These are phyloP conservation scores for Escallonia rubra DNA, from an alignment of 129 eudicot species.

Conservation along the genomic window DNA sequence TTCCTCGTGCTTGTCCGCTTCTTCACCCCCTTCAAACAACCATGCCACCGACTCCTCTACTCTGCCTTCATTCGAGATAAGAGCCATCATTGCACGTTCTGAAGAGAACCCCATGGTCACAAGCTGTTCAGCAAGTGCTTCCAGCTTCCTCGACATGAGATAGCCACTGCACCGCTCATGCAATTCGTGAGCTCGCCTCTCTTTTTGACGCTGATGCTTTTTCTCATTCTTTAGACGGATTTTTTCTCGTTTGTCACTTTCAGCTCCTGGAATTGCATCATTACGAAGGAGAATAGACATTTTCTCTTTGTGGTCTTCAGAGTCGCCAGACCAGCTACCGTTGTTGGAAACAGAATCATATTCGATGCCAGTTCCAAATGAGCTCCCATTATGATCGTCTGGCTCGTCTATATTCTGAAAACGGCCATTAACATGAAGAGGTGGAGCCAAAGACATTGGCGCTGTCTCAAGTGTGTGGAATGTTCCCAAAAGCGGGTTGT, in stretches of 20 bases:
- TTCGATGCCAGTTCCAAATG: conserved; percentile 42
- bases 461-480: conserved; percentile 63
- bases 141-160: conserved; percentile 76
- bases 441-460: conserved; percentile 36
- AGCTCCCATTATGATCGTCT: conserved; percentile 52
- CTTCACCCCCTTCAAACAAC: conserved; percentile 73
- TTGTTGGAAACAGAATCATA: conserved; percentile 63
- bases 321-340: conserved; percentile 86
- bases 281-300: conserved; percentile 32
- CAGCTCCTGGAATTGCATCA: conserved; percentile 50
- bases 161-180: conserved; percentile 76
- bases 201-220: conserved; percentile 80
- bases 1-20: conserved; percentile 36
- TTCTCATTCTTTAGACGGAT: conserved; percentile 73
- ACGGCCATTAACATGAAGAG: conserved; percentile 50
- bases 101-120: conserved; percentile 75
- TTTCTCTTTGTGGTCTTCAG: conserved; percentile 79
- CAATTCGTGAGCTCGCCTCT: conserved; percentile 78
- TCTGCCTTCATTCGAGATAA: conserved; percentile 66
- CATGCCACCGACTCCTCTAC: conserved; percentile 72
- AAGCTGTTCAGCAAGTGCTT: conserved; percentile 67
- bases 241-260: conserved; percentile 69
- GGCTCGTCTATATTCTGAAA: conserved; percentile 50
- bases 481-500: conserved; percentile 71
- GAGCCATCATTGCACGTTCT: conserved; percentile 84